Conservation (phyloP, 1,139 yeast species). For the Sugiyamaella sp. region DNA sequence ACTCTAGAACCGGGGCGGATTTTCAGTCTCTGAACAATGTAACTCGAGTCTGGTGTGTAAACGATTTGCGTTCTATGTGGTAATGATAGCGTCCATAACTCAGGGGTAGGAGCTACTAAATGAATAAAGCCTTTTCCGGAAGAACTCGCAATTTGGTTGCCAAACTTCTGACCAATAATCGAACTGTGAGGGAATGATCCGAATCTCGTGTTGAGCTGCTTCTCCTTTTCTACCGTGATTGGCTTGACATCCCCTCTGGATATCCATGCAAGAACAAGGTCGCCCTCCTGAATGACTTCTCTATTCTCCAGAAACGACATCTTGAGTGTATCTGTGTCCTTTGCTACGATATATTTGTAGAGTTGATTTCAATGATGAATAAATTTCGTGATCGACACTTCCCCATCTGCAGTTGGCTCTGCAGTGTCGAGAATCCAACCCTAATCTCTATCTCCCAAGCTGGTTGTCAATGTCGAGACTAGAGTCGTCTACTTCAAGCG, state of each 20-base stretch:
- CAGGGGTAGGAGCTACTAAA: slow-evolving; percentile 89
- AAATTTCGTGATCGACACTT: slow-evolving; percentile 13
- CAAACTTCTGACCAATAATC: slow-evolving; percentile 82
- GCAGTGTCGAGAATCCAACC: not conserved
- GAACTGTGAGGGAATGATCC: slow-evolving; percentile 82
- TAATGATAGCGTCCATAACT: slow-evolving; percentile 89
- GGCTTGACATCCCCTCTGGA: slow-evolving; percentile 83
- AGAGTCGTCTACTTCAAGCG: not conserved
- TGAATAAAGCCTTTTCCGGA: slow-evolving; percentile 87
- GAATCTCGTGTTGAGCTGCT: slow-evolving; percentile 74
- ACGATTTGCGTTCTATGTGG: slow-evolving; percentile 99
- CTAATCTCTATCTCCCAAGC: not conserved
- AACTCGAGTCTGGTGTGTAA: slow-evolving; percentile 92
- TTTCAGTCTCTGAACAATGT: slow-evolving; percentile 78
- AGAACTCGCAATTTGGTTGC: slow-evolving; percentile 81
- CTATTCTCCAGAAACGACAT: slow-evolving; percentile 27
- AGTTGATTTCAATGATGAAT: not conserved
- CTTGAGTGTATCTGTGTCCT: not conserved
- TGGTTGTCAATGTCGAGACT: too few species aligned
- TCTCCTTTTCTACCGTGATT: slow-evolving; percentile 60
- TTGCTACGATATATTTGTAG: not conserved
- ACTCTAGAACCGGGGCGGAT: slow-evolving; percentile 76
- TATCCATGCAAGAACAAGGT: slow-evolving; percentile 81
- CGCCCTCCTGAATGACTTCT: slow-evolving; percentile 73
- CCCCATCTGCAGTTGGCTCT: not conserved